These are phyloP conservation scores for Dorcoceras hygrometricum DNA, from an alignment of 257 asterid genomes.

Conservation along the genomic window DNA sequence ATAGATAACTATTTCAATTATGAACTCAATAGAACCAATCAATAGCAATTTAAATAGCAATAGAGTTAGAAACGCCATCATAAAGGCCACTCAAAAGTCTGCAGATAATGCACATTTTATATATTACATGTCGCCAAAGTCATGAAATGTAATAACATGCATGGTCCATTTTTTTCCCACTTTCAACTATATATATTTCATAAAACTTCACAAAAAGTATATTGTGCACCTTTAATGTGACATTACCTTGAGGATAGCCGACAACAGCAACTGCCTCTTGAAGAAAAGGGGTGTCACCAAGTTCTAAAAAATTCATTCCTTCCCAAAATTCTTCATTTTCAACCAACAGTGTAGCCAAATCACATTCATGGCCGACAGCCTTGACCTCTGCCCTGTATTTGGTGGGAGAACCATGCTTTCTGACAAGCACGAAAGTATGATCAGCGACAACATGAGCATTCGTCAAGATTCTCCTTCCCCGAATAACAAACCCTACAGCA, in stretches of 20 bases:
- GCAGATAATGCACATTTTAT: background rate
- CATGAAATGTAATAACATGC: background rate
- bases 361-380: conserved; percentile 96
- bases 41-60: background rate
- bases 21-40: conserved; percentile 1
- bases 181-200: background rate
- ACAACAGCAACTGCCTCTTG: conserved; percentile 98
- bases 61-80: background rate
- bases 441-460: conserved; percentile 99
- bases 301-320: conserved; percentile 72
- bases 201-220: background rate
- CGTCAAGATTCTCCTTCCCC: conserved; percentile 78
- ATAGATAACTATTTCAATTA: background rate
- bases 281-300: conserved; percentile 89
- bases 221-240: conserved; percentile 9
- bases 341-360: conserved; percentile 85
- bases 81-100: no score
- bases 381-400: conserved; percentile 80
- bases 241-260: conserved; percentile 96
- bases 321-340: conserved; percentile 91
- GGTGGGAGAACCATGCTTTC: conserved; percentile 91
- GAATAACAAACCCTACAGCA: conserved; percentile 71
- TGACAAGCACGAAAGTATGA: conserved; percentile 89
- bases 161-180: conserved; percentile 4
- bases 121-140: conserved; percentile 3